Base-by-base conservation (phyloP, 192 early-diverging fungal species). In the Coemansia sp. region DNA sequence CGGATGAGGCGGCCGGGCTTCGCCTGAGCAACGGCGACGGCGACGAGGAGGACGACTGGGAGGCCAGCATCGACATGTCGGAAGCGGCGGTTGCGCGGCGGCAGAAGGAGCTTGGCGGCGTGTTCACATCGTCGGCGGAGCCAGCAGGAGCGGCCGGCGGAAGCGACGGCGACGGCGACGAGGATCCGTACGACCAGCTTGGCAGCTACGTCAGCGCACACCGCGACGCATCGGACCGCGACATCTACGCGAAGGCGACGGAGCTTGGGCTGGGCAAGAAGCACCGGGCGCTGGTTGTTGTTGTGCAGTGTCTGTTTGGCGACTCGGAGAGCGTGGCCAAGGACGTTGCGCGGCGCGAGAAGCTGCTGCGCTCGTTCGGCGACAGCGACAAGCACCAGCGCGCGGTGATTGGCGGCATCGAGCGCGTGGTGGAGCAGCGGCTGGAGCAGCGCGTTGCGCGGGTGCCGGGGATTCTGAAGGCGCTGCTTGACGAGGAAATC, bases 321-420 rank as follows among this genome's bases (percentile, higher is more conserved):
- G 65, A 67, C 63, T 74, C 81, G 19, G 50, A 64, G 58, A 74
- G 79, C 23, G 81, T 89, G 45, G 81, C 75, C 49, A 86, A 88
- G 67, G 90, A 95, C 68, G 85, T 97, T 70, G 75, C 72, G 61
- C 88, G 90, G 68, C 89, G 89, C 64, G 84, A 82, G n/a, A 72
- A 82, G 38, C 75, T 98, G 61, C 81, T 99, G 50, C 65, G 65
- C 41, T 75, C 83, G 73, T 98, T 99, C 75, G 85, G 91, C 66
- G 72, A 71, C 63, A 86, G 78, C 64, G 91, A 95, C 63, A 97
- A 96, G 80, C 86, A 88, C 64, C 95, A 97, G 84, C 91, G 89
- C 69, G 90, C 89, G 18, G 70, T 96, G 18, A 81, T 99, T 13
- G 97, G 96, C 71, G 96, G 95, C 19, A 87, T 98, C 63, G 96